Evolutionary conservation across 345 rosid genomes (phyloP), one percentile per base, ranked within the genome.

Genomic region (Arabis alpina): DNA sequence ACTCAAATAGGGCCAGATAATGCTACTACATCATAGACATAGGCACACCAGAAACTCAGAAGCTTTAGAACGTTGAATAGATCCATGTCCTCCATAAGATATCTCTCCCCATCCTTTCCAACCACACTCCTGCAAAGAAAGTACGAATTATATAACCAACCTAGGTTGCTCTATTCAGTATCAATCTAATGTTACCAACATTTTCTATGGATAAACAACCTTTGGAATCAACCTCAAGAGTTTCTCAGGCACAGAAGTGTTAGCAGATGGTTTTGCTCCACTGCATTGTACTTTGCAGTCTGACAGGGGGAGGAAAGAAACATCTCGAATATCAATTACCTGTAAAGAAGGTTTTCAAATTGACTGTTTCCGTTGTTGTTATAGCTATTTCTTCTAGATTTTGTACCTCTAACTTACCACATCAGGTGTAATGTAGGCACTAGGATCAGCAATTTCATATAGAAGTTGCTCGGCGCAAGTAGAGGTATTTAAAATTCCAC

Each of bases 91-190:
- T 72, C 94, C 96, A 82, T 93, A 93, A 2, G 98, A 93, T 76
- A 93, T 87, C 78, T 93, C 98, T 53, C 97, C 98, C 98, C 98
- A 93, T 71, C 84, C 88, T 84, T 90, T 90, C 98, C 98, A 93
- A 52, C 98, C 98, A 76, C 84, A 70, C 54, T 84, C 89, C 98
- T 88, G 81, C 54, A 44, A 61, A 79, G 10, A 66, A 53, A 73
- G 55, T 43, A 74, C 4, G 30, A 6, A 37, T 50, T 57, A 48
- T 48, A 52, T n/a, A 70, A 58, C 54, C 37, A 58, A 15, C 63
- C 12, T 44, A 34, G 19, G 64, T 60, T 60, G 23, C 14, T 59
- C 55, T 34, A n/a, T n/a, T 51, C 44, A 51, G 28, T 3, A 54
- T 28, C 11, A n/a, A n/a, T n/a, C n/a, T n/a, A n/a, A n/a, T n/a